These are phyloP conservation scores for Tillandsia leiboldiana DNA, from an alignment of 176 grass and related monocot species.

Conservation along the genomic window DNA sequence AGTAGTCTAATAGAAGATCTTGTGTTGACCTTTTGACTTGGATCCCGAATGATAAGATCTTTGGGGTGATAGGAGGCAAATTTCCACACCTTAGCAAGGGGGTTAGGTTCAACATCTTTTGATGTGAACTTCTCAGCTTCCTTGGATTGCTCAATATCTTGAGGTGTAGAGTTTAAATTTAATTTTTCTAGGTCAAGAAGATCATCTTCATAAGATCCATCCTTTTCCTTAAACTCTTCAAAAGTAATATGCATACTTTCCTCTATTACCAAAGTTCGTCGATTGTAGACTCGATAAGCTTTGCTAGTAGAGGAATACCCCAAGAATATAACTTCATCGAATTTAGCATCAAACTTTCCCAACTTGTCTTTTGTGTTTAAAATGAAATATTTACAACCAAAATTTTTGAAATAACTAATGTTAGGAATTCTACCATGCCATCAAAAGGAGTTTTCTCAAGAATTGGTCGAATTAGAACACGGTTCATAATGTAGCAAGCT, in stretches of 20 bases:
- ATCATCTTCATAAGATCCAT: neutral
- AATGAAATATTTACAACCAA: neutral
- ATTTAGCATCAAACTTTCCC: neutral
- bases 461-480: neutral
- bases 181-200: neutral
- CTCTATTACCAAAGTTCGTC: neutral
- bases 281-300: neutral
- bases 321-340: neutral
- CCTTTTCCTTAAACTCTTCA: neutral
- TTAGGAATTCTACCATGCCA: neutral
- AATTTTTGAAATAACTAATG: neutral
- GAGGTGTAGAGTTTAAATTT: neutral
- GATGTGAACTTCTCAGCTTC: too few relatives aligned
- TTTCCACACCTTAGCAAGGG: too few relatives aligned
- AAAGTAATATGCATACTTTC: neutral
- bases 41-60: neutral
- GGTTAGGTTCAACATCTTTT: too few relatives aligned
- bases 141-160: too few relatives aligned
- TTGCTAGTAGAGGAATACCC: neutral
- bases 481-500: neutral
- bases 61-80: neutral
- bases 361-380: neutral
- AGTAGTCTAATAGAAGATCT: neutral
- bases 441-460: too few relatives aligned
- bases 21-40: neutral